A percentile compares a stretch with the other conserved stretches of the same genome.
Conservation (phyloP, 129 eudicot genomes). For the Oenanthe sinensis region DNA sequence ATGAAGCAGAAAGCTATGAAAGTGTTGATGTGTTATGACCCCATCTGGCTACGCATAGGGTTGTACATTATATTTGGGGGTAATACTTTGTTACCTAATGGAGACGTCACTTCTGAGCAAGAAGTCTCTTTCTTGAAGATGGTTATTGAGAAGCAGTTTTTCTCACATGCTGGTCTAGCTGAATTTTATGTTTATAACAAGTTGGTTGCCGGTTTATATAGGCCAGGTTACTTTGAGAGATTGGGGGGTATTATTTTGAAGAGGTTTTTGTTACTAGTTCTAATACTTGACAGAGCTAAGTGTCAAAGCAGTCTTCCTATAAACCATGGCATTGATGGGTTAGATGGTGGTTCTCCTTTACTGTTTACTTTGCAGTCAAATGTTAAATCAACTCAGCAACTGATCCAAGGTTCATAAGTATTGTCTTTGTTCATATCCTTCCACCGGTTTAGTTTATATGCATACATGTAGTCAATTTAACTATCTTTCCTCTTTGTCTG, state of each 20-base stretch:
- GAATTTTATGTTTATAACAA: slow-evolving; percentile 72
- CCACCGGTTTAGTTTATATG: not conserved
- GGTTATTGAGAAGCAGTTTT: slow-evolving; percentile 71
- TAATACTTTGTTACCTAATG: slow-evolving; percentile 59
- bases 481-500: slow-evolving; percentile 10
- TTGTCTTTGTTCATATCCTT: not conserved
- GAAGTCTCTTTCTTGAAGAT: slow-evolving; percentile 76
- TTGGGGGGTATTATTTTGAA: slow-evolving; percentile 77
- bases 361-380: slow-evolving; percentile 55
- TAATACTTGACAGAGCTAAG: slow-evolving; percentile 84
- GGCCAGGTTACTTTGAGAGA: slow-evolving; percentile 93
- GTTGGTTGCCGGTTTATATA: slow-evolving; percentile 82
- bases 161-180: slow-evolving; percentile 75
- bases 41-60: slow-evolving; percentile 85
- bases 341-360: slow-evolving; percentile 96
- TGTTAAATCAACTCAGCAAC: slow-evolving; percentile 66
- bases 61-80: slow-evolving; percentile 85
- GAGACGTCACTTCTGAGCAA: slow-evolving; percentile 54
- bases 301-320: slow-evolving; percentile 73
- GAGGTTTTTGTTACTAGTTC: slow-evolving; percentile 72
- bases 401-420: slow-evolving; percentile 48
- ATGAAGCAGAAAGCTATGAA: slow-evolving; percentile 80
- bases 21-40: slow-evolving; percentile 65
- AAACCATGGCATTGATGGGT: slow-evolving; percentile 86
- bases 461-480: slow-evolving; percentile 2